These are phyloP conservation scores for Lagenidium giganteum DNA, from an alignment of 352 stramenopile genomes.

Conservation along the genomic window DNA sequence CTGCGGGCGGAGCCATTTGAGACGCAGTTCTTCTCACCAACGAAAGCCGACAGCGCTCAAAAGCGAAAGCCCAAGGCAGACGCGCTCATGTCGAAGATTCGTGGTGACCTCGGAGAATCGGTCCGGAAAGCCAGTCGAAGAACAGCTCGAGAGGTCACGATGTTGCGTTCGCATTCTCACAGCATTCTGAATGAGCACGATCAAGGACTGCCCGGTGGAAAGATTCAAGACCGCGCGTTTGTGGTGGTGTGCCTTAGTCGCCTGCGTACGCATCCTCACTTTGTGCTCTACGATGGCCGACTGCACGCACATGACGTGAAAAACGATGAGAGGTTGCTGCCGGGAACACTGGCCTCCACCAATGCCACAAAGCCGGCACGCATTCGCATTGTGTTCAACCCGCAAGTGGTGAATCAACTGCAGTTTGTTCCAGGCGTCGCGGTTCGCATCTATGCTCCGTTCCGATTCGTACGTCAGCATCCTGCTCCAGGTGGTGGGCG, in stretches of 20 bases:
- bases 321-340: not conserved
- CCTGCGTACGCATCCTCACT: conserved; percentile 8
- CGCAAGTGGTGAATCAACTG: conserved; percentile 19
- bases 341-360: not conserved
- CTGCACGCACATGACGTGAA: conserved; percentile 11
- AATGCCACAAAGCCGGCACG: conserved; percentile 5
- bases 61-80: conserved; percentile 18
- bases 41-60: conserved; percentile 15
- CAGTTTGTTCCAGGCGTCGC: conserved; percentile 21
- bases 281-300: conserved; percentile 28
- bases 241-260: conserved; percentile 26
- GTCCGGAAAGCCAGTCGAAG: conserved; percentile 48
- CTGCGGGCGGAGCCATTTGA: conserved; percentile 52
- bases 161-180: conserved; percentile 46
- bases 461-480: conserved; percentile 39
- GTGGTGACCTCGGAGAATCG: conserved; percentile 44
- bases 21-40: conserved; percentile 50
- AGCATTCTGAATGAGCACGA: conserved; percentile 34
- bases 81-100: conserved; percentile 35
- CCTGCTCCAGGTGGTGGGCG: conserved; percentile 13
- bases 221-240: conserved; percentile 35
- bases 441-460: conserved; percentile 51
- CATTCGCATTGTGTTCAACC: conserved; percentile 31
- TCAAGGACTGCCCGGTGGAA: conserved; percentile 25
- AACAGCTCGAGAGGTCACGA: conserved; percentile 50